Evolutionary conservation across 106 monocot species (phyloP).

Genomic region (Chionographis japonica): DNA sequence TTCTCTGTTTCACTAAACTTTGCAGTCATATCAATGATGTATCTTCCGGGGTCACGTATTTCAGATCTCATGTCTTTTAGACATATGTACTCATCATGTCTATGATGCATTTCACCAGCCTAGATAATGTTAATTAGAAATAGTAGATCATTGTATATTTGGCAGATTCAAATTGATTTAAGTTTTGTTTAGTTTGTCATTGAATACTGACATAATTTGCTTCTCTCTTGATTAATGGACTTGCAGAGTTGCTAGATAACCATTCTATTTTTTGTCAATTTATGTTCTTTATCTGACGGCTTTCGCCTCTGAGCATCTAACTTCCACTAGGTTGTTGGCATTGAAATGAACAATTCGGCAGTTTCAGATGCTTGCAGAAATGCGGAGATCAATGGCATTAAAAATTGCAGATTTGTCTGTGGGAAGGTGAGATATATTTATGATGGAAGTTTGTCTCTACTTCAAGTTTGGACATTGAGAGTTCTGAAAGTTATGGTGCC

Average conservation of each 20-base stretch:
- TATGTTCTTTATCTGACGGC: background rate
- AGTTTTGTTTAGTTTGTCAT: too few species aligned
- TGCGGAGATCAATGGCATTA: constrained; percentile 82
- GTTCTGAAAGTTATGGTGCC: too few species aligned
- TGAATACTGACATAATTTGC: too few species aligned
- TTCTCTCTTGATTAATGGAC: background rate
- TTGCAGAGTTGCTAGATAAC: background rate
- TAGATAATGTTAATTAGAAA: background rate
- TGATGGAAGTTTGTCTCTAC: background rate
- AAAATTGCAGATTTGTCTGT: constrained; percentile 89
- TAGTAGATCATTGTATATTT: too few species aligned
- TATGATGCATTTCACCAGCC: too few species aligned
- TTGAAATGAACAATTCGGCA: constrained; percentile 94
- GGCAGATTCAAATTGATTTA: too few species aligned
- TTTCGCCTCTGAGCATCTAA: background rate
- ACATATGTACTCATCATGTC: too few species aligned
- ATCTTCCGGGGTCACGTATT: too few species aligned
- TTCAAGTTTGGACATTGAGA: background rate
- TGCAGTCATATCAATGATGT: too few species aligned
- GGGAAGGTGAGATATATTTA: constrained; percentile 51
- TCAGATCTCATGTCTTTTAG: too few species aligned
- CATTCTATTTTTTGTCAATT: background rate
- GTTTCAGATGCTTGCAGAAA: constrained; percentile 85
- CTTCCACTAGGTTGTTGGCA: constrained; percentile 77
- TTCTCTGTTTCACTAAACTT: too few species aligned